phyloP scores from a whole-genome alignment of 495 filamentous ascomycete genomes.

The Penicillium verhagenii region DNA sequence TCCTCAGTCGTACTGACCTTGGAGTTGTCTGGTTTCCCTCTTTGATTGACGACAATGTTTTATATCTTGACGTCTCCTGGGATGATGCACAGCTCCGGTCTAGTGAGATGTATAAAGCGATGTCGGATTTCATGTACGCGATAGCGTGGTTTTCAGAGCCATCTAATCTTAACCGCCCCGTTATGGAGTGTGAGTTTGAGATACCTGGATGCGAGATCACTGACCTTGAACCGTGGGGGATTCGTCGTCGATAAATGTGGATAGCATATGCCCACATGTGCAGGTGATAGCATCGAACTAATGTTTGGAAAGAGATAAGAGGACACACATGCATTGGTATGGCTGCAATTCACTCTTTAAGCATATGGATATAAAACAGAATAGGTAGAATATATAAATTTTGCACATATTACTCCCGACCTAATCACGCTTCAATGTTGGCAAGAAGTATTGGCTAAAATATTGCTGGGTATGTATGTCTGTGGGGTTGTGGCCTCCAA shows the following conservation, averaged over 20 bases:
- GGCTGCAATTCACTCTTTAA: not conserved
- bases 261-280: no score
- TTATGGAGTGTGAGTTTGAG: conserved; percentile 5
- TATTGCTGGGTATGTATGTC: not conserved
- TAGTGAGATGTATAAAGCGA: not conserved
- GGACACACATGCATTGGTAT: no score
- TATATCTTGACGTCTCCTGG: conserved; percentile 2
- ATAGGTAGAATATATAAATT: conserved; percentile 12
- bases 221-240: not conserved
- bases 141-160: conserved; percentile 7
- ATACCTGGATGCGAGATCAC: not conserved
- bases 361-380: not conserved
- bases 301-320: no score
- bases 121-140: conserved; percentile 7
- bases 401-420: no score
- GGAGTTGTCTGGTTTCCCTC: conserved; percentile 11
- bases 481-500: not conserved
- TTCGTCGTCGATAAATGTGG: not conserved
- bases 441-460: not conserved
- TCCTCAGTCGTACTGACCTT: conserved; percentile 1
- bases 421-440: not conserved
- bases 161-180: not conserved
- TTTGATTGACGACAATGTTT: not conserved
- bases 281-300: no score
- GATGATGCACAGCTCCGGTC: conserved; percentile 3